Evolutionary conservation across 1,284 basidiomycete species (phyloP).

Genomic region (Papiliotrema terrestris): DNA sequence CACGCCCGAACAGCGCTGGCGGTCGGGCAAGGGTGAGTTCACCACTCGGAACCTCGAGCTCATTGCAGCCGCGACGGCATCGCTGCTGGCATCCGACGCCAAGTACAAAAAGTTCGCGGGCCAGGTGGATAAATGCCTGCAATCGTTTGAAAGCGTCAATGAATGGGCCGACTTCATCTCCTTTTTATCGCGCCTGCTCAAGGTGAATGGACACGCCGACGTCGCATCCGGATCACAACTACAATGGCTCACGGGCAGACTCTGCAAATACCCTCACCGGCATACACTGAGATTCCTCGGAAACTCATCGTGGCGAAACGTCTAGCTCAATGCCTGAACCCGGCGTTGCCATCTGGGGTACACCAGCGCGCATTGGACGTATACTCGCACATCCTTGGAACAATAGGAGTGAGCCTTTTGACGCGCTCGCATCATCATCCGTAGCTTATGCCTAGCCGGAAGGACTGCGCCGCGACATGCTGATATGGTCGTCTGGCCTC

Average conservation of each 20-base stretch:
- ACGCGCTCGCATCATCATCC: not conserved
- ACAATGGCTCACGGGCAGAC: slow-evolving; percentile 57
- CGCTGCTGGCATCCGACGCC: slow-evolving; percentile 59
- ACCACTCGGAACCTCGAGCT: not conserved
- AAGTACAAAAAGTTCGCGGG: slow-evolving; percentile 93
- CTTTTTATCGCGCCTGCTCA: slow-evolving; percentile 90
- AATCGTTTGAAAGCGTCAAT: slow-evolving; percentile 91
- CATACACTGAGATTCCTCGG: slow-evolving; percentile 89
- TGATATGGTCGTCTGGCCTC: slow-evolving; percentile 91
- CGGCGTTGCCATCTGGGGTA: slow-evolving; percentile 91
- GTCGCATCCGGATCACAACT: not conserved
- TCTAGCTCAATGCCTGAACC: slow-evolving; percentile 93
- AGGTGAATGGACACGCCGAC: slow-evolving; percentile 56
- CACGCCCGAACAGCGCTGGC: slow-evolving; percentile 39
- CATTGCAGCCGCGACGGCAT: slow-evolving; percentile 30
- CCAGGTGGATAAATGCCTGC: slow-evolving; percentile 86
- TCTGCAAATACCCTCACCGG: slow-evolving; percentile 79
- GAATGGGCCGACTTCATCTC: slow-evolving; percentile 99
- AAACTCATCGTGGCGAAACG: slow-evolving; percentile 94
- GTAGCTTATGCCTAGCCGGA: slow-evolving; percentile 60
- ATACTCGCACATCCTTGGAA: slow-evolving; percentile 83
- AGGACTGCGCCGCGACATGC: slow-evolving; percentile 79
- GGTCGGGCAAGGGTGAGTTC: slow-evolving; percentile 35
- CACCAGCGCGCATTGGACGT: slow-evolving; percentile 96
- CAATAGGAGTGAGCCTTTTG: slow-evolving; percentile 70